Conservation (phyloP, 768 basidiomycete genomes). For the Termitomyces sp. region DNA sequence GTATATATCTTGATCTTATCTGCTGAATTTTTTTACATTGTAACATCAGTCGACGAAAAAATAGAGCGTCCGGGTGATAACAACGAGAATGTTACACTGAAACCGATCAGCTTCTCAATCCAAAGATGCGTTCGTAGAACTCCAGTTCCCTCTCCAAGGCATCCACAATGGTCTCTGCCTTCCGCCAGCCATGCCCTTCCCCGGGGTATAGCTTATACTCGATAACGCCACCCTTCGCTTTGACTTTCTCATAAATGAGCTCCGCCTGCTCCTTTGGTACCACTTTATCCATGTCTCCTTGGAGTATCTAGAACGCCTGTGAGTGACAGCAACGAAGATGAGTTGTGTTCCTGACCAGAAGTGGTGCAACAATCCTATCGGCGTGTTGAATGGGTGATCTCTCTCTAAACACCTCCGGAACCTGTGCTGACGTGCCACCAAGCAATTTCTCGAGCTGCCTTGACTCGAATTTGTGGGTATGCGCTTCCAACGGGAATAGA, state of each 20-base stretch:
- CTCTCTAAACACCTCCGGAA: constrained; percentile 53
- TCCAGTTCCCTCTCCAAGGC: constrained; percentile 47
- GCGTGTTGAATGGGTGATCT: constrained; percentile 63
- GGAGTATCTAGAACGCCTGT: constrained; percentile 46
- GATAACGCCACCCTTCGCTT: constrained; percentile 43
- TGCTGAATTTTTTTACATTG: not conserved
- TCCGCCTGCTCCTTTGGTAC: constrained; percentile 68
- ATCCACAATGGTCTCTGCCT: constrained; percentile 47
- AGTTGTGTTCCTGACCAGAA: constrained; percentile 43
- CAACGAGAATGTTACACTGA: not conserved
- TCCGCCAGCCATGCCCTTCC: constrained; percentile 64
- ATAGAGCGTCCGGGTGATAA: not conserved
- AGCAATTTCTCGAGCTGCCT: constrained; percentile 55
- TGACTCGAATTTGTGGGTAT: constrained; percentile 72
- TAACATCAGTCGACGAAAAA: not conserved
- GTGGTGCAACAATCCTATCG: constrained; percentile 53
- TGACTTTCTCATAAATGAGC: constrained; percentile 49
- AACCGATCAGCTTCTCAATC: constrained; percentile 16
- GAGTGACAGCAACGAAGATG: not conserved
- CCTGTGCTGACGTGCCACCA: constrained; percentile 50
- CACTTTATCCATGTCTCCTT: constrained; percentile 57
- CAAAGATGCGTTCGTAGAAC: constrained; percentile 49
- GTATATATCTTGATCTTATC: not conserved
- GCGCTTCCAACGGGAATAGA: constrained; percentile 45
- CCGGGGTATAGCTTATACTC: constrained; percentile 59